Evolutionary conservation across 192 early-diverging fungal genomes (phyloP).

Genomic region (Entophlyctis luteolus): DNA sequence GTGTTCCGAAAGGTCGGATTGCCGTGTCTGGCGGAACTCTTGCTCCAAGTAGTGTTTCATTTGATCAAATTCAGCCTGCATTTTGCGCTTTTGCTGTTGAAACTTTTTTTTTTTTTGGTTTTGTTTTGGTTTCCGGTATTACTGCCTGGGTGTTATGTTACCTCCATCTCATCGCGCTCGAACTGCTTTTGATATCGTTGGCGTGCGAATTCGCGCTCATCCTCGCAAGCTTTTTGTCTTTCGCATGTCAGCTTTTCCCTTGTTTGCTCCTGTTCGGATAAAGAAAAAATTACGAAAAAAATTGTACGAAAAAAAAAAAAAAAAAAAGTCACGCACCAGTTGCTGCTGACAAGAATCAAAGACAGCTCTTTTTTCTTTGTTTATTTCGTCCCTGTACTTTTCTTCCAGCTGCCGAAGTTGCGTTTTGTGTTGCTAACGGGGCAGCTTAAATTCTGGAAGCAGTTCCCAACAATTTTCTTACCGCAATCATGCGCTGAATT

Average conservation of each 20-base stretch:
- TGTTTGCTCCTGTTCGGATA: slow-evolving; percentile 30
- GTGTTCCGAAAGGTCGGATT: slow-evolving; percentile 27
- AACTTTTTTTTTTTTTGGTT: slow-evolving; percentile 41
- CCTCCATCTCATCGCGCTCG: slow-evolving; percentile 63
- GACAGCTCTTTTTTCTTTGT: slow-evolving; percentile 41
- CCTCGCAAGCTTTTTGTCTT: slow-evolving; percentile 52
- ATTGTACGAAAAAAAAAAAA: neutral
- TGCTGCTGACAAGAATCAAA: slow-evolving; percentile 50
- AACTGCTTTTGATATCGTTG: slow-evolving; percentile 59
- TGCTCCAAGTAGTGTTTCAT: slow-evolving; percentile 33
- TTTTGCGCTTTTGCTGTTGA: slow-evolving; percentile 56
- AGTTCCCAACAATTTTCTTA: slow-evolving; percentile 18
- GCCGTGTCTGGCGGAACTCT: slow-evolving; percentile 29
- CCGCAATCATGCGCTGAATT: slow-evolving; percentile 56
- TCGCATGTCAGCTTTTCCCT: slow-evolving; percentile 42
- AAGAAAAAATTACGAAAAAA: slow-evolving; percentile 3
- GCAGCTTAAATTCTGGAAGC: neutral
- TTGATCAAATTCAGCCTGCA: slow-evolving; percentile 49
- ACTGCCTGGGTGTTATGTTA: slow-evolving; percentile 2
- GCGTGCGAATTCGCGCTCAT: slow-evolving; percentile 57
- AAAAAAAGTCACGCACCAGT: slow-evolving; percentile 28
- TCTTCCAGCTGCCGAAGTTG: slow-evolving; percentile 55
- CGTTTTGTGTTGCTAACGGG: slow-evolving; percentile 51
- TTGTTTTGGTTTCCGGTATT: neutral
- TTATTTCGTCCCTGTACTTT: slow-evolving; percentile 42